Percentiles rank a stretch among this genome's conserved stretches.
Evolutionary conservation across 208 protist species (phyloP).

Genomic region (Borovskyia barvae): DNA sequence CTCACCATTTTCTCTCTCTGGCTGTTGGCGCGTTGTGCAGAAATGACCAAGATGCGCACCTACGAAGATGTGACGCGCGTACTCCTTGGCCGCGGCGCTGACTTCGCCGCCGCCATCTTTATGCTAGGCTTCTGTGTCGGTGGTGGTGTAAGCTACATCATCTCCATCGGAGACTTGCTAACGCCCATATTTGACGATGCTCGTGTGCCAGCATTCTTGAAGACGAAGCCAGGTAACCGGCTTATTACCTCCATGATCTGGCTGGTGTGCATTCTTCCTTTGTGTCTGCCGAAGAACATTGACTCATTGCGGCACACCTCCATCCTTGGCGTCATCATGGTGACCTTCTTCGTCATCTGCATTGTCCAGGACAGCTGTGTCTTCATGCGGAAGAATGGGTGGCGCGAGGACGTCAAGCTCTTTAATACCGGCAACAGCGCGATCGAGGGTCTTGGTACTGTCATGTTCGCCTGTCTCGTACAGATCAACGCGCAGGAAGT

Average conservation of each 20-base stretch:
- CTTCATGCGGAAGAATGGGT: slow-evolving; percentile 33
- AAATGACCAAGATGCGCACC: slow-evolving; percentile 30
- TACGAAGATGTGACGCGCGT: slow-evolving; percentile 34
- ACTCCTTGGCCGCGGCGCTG: slow-evolving; percentile 29
- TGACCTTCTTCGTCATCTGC: slow-evolving; percentile 64
- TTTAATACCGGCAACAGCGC: slow-evolving; percentile 33
- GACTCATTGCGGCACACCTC: slow-evolving; percentile 65
- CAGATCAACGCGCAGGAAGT: slow-evolving; percentile 60
- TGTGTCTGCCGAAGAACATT: slow-evolving; percentile 56
- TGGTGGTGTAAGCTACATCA: slow-evolving; percentile 65
- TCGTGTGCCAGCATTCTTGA: slow-evolving; percentile 30
- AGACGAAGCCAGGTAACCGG: slow-evolving; percentile 26
- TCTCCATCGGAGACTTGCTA: slow-evolving; percentile 56
- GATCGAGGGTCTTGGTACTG: slow-evolving; percentile 35
- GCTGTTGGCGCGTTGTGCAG: slow-evolving; percentile 33
- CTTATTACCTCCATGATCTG: slow-evolving; percentile 47
- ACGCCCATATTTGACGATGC: slow-evolving; percentile 39
- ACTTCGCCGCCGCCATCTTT: slow-evolving; percentile 26
- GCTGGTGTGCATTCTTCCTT: slow-evolving; percentile 62
- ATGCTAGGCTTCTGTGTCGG: slow-evolving; percentile 51
- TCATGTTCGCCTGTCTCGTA: slow-evolving; percentile 66
- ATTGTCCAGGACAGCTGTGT: slow-evolving; percentile 33
- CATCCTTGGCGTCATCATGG: slow-evolving; percentile 41
- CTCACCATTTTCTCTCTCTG: slow-evolving; percentile 69
- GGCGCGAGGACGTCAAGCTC: slow-evolving; percentile 33